These are phyloP conservation scores for Drechslerella dactyloides DNA, from an alignment of 2,329 filamentous ascomycete species.

Conservation along the genomic window DNA sequence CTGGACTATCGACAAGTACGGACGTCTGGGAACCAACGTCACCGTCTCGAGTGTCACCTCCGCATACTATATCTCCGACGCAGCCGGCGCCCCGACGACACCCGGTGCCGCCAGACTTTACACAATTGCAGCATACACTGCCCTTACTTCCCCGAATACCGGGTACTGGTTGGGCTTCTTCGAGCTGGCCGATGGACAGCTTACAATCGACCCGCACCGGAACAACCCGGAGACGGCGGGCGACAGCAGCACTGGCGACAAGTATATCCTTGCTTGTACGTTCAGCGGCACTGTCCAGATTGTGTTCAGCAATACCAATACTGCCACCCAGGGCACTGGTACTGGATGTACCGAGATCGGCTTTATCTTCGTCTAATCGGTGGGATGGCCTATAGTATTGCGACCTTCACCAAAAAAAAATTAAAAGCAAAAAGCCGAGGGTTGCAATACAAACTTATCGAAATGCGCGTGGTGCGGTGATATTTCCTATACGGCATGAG, in stretches of 20 bases:
- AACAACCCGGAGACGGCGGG: neutral
- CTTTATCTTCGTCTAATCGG: neutral
- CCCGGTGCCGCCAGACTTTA: neutral
- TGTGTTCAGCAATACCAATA: neutral
- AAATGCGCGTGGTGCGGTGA: too few species aligned
- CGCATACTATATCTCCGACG: neutral
- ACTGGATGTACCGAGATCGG: neutral
- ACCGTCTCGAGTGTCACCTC: neutral
- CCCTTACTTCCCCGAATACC: neutral
- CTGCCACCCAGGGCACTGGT: neutral
- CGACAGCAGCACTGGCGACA: neutral
- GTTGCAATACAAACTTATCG: too few species aligned
- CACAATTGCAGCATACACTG: neutral
- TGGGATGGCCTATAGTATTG: too few species aligned
- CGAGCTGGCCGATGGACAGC: neutral
- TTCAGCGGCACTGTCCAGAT: neutral
- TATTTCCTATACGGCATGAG: too few species aligned
- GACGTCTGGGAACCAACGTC: neutral
- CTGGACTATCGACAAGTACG: slow-evolving; percentile 3
- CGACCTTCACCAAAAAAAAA: too few species aligned
- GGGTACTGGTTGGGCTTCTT: slow-evolving; percentile 1
- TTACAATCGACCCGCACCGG: neutral
- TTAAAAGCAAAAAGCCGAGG: too few species aligned
- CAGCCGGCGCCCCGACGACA: neutral
- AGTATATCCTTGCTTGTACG: neutral